Evolutionary conservation across 2,329 filamentous ascomycete species (phyloP).

Genomic region (Botrytis cinerea): DNA sequence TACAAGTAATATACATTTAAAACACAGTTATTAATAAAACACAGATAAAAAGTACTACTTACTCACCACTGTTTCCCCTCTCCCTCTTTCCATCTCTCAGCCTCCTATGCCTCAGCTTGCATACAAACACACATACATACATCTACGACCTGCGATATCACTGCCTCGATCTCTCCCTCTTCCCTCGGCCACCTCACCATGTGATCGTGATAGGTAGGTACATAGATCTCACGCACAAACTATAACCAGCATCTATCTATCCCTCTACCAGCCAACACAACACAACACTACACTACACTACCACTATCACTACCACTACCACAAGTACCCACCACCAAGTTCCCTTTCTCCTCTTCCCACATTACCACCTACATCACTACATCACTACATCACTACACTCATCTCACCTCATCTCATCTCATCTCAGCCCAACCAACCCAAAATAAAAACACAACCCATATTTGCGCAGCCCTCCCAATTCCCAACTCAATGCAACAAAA

Average conservation of each 20-base stretch:
- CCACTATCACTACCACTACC: too few species aligned
- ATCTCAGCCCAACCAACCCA: neutral
- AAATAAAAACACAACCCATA: neutral
- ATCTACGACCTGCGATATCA: neutral
- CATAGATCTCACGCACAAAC: neutral
- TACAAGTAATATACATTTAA: too few species aligned
- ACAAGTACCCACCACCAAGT: neutral
- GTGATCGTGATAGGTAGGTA: too few species aligned
- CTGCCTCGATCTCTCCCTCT: neutral
- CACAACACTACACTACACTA: too few species aligned
- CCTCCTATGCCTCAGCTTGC: neutral
- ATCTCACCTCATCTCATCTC: neutral
- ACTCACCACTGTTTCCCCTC: too few species aligned
- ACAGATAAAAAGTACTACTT: too few species aligned
- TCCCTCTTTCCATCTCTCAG: neutral
- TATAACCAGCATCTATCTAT: neutral
- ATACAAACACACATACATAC: too few species aligned
- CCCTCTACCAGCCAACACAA: neutral
- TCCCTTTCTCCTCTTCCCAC: neutral
- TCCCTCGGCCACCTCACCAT: neutral
- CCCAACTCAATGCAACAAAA: neutral
- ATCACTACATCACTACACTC: neutral
- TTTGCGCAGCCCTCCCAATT: neutral
- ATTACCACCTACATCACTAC: neutral
- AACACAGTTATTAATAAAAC: too few species aligned